These are phyloP conservation scores for Trypanosoma lewisi DNA, from an alignment of 208 protist species.

Conservation along the genomic window DNA sequence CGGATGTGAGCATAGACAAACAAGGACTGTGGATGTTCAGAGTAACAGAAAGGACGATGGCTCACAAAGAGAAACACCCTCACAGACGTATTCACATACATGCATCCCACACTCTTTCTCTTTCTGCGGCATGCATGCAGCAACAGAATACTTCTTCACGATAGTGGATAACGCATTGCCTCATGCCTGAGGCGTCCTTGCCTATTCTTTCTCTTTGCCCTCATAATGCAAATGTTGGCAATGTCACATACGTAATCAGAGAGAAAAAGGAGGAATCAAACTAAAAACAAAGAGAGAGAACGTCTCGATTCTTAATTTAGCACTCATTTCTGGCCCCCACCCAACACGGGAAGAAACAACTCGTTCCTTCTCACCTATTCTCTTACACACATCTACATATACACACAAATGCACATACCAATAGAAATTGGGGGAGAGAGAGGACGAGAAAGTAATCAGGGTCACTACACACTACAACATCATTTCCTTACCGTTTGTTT, in stretches of 20 bases:
- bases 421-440: neutral
- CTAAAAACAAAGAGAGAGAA: neutral
- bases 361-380: neutral
- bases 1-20: neutral
- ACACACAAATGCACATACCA: slow-evolving; percentile 1
- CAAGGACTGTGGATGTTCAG: neutral
- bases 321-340: neutral
- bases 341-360: neutral
- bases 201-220: neutral
- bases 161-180: neutral
- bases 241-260: neutral
- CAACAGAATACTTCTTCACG: neutral
- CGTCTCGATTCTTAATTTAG: neutral
- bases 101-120: neutral
- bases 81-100: neutral
- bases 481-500: neutral
- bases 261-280: neutral
- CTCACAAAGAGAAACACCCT: neutral
- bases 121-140: neutral
- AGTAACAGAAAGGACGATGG: neutral
- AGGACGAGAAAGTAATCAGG: neutral
- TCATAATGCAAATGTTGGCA: neutral
- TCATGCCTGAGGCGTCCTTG: neutral
- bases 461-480: neutral
- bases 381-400: neutral